Conservation (phyloP, 2,329 filamentous ascomycete species). For the Paecilomyces sp. region DNA sequence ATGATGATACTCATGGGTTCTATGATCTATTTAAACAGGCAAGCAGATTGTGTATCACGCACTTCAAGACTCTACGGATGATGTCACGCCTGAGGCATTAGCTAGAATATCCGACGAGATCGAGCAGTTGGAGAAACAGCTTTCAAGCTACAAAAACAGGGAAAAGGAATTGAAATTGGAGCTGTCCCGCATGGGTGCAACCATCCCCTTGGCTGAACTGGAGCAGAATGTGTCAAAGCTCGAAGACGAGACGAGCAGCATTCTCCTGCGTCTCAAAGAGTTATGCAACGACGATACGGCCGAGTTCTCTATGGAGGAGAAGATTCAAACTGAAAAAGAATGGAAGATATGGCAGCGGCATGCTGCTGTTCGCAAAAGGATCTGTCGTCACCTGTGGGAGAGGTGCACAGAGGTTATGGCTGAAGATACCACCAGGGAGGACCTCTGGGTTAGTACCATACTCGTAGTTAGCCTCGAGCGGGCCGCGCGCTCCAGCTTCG, state of each 20-base stretch:
- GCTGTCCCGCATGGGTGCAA: conserved; percentile 39
- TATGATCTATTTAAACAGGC: conserved; percentile 28
- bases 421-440: conserved; percentile 39
- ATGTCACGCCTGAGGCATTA: conserved; percentile 42
- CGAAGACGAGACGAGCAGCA: conserved; percentile 36
- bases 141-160: conserved; percentile 36
- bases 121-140: conserved; percentile 37
- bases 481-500: conserved; percentile 4
- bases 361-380: conserved; percentile 37
- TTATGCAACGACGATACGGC: conserved; percentile 30
- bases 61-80: conserved; percentile 44
- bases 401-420: conserved; percentile 41
- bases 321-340: conserved; percentile 38
- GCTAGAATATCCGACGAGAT: conserved; percentile 44
- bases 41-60: conserved; percentile 58
- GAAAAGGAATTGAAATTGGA: conserved; percentile 45
- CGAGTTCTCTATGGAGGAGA: conserved; percentile 42
- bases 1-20: neutral
- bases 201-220: conserved; percentile 47
- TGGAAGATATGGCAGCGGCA: conserved; percentile 39
- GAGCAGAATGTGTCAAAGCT: conserved; percentile 36
- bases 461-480: neutral
- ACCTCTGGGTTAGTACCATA: conserved; percentile 39
- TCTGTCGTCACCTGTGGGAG: conserved; percentile 46
- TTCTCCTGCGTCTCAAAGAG: conserved; percentile 33